A percentile compares a stretch with the other conserved stretches of the same genome.
Evolutionary conservation across 345 rosid genomes (phyloP).

Genomic region (Excoecaria cochinchinensis): DNA sequence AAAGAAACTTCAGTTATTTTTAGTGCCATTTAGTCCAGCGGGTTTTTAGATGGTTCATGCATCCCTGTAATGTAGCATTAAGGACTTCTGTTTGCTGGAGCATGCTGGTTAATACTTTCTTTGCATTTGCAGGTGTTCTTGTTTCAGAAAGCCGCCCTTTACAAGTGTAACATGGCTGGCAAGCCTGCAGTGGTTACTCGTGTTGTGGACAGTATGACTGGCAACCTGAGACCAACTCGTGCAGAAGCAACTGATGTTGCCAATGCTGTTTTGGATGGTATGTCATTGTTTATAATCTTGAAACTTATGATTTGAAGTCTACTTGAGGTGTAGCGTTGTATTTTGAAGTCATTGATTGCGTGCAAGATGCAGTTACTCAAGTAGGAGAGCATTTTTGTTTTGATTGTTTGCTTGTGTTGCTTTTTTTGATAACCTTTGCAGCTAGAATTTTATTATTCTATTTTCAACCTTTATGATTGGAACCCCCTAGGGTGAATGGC

Average conservation of each 20-base stretch:
- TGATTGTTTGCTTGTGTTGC: not conserved
- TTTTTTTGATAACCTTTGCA: not conserved
- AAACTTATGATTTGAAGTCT: slow-evolving; percentile 3
- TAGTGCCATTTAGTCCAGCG: not conserved
- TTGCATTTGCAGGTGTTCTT: slow-evolving; percentile 70
- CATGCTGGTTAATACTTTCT: slow-evolving; percentile 14
- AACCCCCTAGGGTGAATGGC: not conserved
- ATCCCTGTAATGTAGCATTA: not conserved
- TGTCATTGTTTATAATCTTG: slow-evolving; percentile 7
- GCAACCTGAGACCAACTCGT: slow-evolving; percentile 91
- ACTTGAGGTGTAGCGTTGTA: not conserved
- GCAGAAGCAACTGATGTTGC: slow-evolving; percentile 99
- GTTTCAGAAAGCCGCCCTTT: slow-evolving; percentile 90
- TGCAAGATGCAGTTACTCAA: not conserved
- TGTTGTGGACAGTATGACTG: slow-evolving; percentile 98
- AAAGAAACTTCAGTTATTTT: not conserved
- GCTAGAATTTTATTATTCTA: too few relatives aligned
- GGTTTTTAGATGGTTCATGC: not conserved
- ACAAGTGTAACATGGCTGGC: slow-evolving; percentile 97
- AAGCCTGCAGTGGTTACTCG: slow-evolving; percentile 97
- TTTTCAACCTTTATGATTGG: not conserved
- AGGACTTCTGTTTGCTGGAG: not conserved
- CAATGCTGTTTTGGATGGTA: slow-evolving; percentile 96
- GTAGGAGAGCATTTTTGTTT: not conserved
- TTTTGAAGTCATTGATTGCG: not conserved